These are phyloP conservation scores for Glycine soja DNA, from an alignment of 306 rosid species.

Conservation along the genomic window DNA sequence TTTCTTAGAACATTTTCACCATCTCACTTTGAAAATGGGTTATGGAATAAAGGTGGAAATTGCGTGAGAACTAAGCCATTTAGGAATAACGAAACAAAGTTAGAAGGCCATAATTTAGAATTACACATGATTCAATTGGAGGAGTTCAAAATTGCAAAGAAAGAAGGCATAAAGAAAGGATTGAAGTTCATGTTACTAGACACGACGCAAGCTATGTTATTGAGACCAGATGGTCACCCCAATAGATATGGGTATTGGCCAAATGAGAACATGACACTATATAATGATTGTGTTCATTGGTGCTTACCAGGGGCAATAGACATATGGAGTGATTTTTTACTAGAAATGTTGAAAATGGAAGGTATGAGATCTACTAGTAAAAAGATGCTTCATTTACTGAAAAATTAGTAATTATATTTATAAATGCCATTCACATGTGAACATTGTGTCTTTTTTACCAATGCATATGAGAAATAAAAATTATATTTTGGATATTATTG, in stretches of 20 bases:
- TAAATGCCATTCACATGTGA: no score
- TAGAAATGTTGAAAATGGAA: constrained; percentile 73
- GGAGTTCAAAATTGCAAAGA: constrained; percentile 64
- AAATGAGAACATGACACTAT: constrained; percentile 62
- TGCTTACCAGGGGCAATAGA: constrained; percentile 82
- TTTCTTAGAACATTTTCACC: constrained; percentile 74
- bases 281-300: constrained; percentile 87
- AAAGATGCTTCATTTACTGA: constrained; percentile 35
- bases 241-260: constrained; percentile 76
- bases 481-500: no score
- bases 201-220: constrained; percentile 53
- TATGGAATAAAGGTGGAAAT: constrained; percentile 76
- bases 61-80: constrained; percentile 46
- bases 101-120: constrained; percentile 60
- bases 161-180: constrained; percentile 60
- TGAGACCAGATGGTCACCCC: constrained; percentile 72
- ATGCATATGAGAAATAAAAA: no score
- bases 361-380: constrained; percentile 53
- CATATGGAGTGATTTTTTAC: constrained; percentile 10
- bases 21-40: constrained; percentile 74
- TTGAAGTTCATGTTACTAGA: constrained; percentile 64
- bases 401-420: no score
- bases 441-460: no score
- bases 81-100: constrained; percentile 55
- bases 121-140: constrained; percentile 72